These are phyloP conservation scores for Aureobasidium sp. DNA, from an alignment of 2,329 filamentous ascomycete genomes.

Conservation along the genomic window DNA sequence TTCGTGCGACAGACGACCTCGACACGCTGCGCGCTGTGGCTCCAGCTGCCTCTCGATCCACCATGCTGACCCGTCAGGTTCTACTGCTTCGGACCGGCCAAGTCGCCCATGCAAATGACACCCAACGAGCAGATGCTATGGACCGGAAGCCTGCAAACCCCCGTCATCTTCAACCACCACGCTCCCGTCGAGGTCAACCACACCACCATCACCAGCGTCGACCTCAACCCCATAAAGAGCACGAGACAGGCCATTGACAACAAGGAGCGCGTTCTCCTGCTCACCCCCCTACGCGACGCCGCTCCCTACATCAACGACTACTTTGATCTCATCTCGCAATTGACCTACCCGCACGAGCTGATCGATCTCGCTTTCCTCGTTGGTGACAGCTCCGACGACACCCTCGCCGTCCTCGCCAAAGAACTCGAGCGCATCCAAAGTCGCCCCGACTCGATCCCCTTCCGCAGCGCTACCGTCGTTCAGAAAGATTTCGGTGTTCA, in stretches of 20 bases:
- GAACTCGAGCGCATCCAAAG: slow-evolving; percentile 86
- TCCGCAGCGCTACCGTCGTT: slow-evolving; percentile 74
- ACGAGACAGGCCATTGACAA: slow-evolving; percentile 70
- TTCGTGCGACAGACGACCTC: not conserved
- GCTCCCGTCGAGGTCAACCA: slow-evolving; percentile 77
- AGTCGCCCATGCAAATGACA: slow-evolving; percentile 93
- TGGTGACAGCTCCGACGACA: slow-evolving; percentile 85
- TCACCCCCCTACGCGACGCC: slow-evolving; percentile 89
- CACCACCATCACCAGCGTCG: slow-evolving; percentile 64
- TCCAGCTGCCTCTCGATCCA: not conserved
- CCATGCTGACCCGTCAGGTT: slow-evolving; percentile 51
- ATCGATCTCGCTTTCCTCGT: slow-evolving; percentile 95
- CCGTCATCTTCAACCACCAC: slow-evolving; percentile 94
- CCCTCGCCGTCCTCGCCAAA: slow-evolving; percentile 70
- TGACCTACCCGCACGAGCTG: slow-evolving; percentile 89
- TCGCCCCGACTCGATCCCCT: slow-evolving; percentile 65
- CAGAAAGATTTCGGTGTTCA: slow-evolving; percentile 82
- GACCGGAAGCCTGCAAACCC: slow-evolving; percentile 81
- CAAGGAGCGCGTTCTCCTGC: slow-evolving; percentile 78
- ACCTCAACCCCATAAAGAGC: slow-evolving; percentile 78
- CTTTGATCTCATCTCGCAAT: slow-evolving; percentile 81
- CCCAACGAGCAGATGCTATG: slow-evolving; percentile 84
- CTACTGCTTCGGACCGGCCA: slow-evolving; percentile 92
- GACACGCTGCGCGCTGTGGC: not conserved
- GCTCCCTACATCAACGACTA: slow-evolving; percentile 74